Evolutionary conservation across 192 early-diverging fungal species (phyloP).

Genomic region (Coemansia guatemalensis): DNA sequence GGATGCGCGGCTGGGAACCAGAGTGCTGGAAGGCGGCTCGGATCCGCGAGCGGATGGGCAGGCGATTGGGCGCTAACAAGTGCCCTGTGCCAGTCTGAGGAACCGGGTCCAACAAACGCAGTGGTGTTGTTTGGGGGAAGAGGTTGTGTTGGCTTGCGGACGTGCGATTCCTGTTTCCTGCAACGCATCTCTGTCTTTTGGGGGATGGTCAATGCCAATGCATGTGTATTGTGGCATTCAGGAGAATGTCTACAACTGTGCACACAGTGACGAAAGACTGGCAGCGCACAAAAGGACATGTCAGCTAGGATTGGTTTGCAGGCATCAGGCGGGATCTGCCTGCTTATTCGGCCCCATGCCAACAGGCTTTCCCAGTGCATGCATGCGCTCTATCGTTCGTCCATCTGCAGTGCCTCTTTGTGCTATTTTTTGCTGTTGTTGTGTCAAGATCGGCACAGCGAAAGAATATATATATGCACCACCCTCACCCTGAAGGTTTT

Average conservation of each 20-base stretch:
- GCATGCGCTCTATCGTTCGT: neutral
- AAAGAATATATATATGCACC: neutral
- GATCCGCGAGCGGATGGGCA: constrained; percentile 64
- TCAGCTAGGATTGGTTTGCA: too few species aligned
- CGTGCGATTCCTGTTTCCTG: neutral
- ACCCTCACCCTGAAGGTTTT: neutral
- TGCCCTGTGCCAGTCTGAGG: neutral
- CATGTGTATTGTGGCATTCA: neutral
- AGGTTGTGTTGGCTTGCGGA: neutral
- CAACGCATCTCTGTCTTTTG: neutral
- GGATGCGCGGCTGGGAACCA: constrained; percentile 43
- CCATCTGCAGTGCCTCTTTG: neutral
- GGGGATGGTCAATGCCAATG: constrained; percentile 1
- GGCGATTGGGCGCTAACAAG: constrained; percentile 52
- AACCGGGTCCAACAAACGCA: neutral
- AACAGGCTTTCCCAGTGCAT: neutral
- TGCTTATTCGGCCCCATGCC: too few species aligned
- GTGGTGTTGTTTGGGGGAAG: neutral
- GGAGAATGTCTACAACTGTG: neutral
- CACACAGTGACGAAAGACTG: neutral
- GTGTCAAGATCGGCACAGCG: neutral
- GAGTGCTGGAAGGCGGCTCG: constrained; percentile 56
- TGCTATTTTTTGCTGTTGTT: neutral
- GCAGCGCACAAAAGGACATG: too few species aligned
- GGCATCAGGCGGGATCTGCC: neutral